Base-by-base conservation (phyloP, 306 rosid genomes). In the Gastrolobium villosum region DNA sequence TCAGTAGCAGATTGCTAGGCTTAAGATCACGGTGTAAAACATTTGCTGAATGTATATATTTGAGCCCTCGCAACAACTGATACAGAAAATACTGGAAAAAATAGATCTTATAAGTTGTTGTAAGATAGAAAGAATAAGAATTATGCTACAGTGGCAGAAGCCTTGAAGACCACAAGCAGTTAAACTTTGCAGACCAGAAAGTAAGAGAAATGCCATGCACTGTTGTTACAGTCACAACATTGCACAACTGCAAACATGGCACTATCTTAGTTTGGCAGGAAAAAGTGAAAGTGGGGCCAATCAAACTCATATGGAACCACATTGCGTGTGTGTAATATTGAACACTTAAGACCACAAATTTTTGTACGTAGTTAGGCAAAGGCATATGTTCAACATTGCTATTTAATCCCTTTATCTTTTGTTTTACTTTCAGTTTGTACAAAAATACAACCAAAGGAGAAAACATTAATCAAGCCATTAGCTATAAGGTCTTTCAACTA, bases 11-110 rank as follows among this genome's bases (percentile, higher is more conserved):
- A 83, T 95, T 95, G 87, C 97, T 95, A 56, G 99, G 99, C 89
- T 95, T 95, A 68, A 95, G 87, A 77, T 95, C 99, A 9, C 99
- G 99, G 77, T 95, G 99, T 84, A 95, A 83, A 76, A 95, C 98
- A 85, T 85, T 85, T 57, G 99, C 98, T 32, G 99, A 95, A 84
- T 95, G 99, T 36, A 95, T 88, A 48, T 89, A 93, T 57, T 89
- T 95, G 78, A 95, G 99, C 73, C 99, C 99, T 65, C 99, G 93
- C 79, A 95, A 72, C 86, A 95, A 76, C 84, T 95, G 99, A 81
- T 95, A 95, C 79, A 95, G 84, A 88, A 95, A 95, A 87, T 89
- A 95, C 99, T 95, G 97, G 49, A 73, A 73, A 72, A 76, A 43
- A 65, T 39, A 79, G 78, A 54, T 65, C 65, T 61, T 40, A 77